phyloP scores from a whole-genome alignment of 1,284 basidiomycete genomes.

The Spongispora temasekensis region DNA sequence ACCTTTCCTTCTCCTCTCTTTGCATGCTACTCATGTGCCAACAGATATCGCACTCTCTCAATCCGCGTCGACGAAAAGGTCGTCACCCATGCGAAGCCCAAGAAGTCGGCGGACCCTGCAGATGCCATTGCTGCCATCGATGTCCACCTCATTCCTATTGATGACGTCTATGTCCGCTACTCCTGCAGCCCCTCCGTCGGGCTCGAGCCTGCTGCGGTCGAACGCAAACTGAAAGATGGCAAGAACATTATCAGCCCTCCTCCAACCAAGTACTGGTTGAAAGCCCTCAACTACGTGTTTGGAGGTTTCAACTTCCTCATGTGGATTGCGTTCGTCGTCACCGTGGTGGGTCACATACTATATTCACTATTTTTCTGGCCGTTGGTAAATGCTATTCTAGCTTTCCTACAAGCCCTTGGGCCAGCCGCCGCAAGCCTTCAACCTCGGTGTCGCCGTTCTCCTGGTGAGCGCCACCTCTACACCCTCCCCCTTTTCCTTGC shows the following conservation, averaged over 20 bases:
- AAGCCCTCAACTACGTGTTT: slow-evolving; percentile 52
- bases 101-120: slow-evolving; percentile 35
- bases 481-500: neutral
- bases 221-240: slow-evolving; percentile 44
- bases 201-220: slow-evolving; percentile 45
- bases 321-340: slow-evolving; percentile 52
- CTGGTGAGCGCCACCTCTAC: slow-evolving; percentile 62
- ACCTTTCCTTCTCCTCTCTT: fast-evolving
- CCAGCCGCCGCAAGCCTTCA: slow-evolving; percentile 49
- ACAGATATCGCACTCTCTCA: slow-evolving; percentile 46
- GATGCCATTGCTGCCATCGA: slow-evolving; percentile 47
- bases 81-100: slow-evolving; percentile 9
- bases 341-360: slow-evolving; percentile 35
- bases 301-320: slow-evolving; percentile 57
- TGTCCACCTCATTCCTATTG: slow-evolving; percentile 43
- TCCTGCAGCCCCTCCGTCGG: slow-evolving; percentile 45
- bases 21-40: fast-evolving
- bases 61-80: slow-evolving; percentile 41
- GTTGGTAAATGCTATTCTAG: slow-evolving; percentile 27
- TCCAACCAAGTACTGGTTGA: slow-evolving; percentile 48
- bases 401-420: slow-evolving; percentile 51
- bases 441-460: slow-evolving; percentile 69
- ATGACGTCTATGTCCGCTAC: slow-evolving; percentile 47
- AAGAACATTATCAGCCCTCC: slow-evolving; percentile 52
- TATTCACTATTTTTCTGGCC: slow-evolving; percentile 1